Conservation (phyloP, 2,329 filamentous ascomycete genomes). For the Arthrobotrys sphaeroides region DNA sequence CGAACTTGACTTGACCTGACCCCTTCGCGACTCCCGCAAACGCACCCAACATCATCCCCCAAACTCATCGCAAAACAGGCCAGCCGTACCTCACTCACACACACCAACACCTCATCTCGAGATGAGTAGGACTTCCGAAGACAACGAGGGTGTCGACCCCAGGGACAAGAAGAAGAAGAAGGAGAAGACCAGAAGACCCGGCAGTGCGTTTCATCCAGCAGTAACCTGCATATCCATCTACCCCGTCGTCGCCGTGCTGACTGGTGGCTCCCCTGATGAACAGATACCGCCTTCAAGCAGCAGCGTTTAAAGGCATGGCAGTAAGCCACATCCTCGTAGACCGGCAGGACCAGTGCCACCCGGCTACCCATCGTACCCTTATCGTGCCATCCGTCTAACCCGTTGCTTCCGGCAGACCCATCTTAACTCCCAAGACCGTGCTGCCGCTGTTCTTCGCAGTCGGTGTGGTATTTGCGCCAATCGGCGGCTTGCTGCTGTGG, state of each 20-base stretch:
- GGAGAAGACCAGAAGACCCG: constrained; percentile 89
- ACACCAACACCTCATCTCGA: constrained; percentile 1
- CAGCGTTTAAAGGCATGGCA: constrained; percentile 99
- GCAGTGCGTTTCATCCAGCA: constrained; percentile 69
- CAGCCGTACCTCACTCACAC: background rate
- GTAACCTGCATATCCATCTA: constrained; percentile 38
- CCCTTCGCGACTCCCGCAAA: background rate
- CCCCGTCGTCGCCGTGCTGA: constrained; percentile 39
- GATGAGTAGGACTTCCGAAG: constrained; percentile 51
- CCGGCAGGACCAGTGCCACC: background rate
- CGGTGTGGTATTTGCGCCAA: constrained; percentile 90
- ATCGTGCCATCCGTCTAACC: background rate
- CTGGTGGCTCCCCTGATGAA: constrained; percentile 18
- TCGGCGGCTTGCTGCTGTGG: constrained; percentile 85
- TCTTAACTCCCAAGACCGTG: constrained; percentile 92
- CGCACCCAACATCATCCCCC: constrained; percentile 3
- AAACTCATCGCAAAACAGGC: constrained; percentile 16
- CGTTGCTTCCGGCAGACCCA: constrained; percentile 71
- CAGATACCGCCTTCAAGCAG: constrained; percentile 95
- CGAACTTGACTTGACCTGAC: background rate
- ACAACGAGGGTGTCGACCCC: constrained; percentile 57
- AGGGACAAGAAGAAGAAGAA: constrained; percentile 72
- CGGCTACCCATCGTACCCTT: background rate
- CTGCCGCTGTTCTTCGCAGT: constrained; percentile 89
- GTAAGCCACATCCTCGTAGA: constrained; percentile 67